A percentile compares a stretch with the other conserved stretches of the same genome.
Evolutionary conservation across 164 flowering plant species (phyloP).

Genomic region (Tetrastigma voinierianum): DNA sequence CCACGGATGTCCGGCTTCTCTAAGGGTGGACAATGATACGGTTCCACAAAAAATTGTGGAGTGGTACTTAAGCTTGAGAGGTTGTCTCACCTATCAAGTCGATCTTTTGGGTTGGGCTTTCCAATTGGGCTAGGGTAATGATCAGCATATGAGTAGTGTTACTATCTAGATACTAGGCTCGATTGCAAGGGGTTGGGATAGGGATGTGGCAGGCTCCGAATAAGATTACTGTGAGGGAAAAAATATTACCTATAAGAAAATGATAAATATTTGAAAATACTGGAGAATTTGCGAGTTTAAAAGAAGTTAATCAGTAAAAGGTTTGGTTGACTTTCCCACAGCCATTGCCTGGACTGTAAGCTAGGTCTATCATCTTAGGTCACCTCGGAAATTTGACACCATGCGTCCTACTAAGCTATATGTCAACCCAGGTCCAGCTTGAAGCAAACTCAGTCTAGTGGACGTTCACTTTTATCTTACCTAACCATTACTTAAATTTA

Average conservation of each 20-base stretch:
- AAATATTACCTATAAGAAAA: not conserved
- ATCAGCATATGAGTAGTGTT: too few species aligned
- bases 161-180: too few species aligned
- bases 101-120: too few species aligned
- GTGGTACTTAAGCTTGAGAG: too few species aligned
- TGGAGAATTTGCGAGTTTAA: not conserved
- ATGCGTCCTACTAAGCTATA: not conserved
- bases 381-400: not conserved
- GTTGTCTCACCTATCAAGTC: too few species aligned
- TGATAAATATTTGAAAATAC: not conserved
- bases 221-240: too few species aligned
- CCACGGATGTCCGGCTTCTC: too few species aligned
- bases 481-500: not conserved
- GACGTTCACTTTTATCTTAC: not conserved
- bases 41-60: too few species aligned
- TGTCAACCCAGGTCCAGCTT: not conserved
- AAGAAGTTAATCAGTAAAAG: not conserved
- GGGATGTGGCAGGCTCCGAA: too few species aligned
- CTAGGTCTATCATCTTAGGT: not conserved
- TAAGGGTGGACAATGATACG: too few species aligned
- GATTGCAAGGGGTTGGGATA: too few species aligned
- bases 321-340: not conserved
- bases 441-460: not conserved
- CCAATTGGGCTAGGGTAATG: too few species aligned
- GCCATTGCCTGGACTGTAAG: not conserved